Conservation (phyloP, 78 protist species). For the Cavenderia fasciculata region DNA sequence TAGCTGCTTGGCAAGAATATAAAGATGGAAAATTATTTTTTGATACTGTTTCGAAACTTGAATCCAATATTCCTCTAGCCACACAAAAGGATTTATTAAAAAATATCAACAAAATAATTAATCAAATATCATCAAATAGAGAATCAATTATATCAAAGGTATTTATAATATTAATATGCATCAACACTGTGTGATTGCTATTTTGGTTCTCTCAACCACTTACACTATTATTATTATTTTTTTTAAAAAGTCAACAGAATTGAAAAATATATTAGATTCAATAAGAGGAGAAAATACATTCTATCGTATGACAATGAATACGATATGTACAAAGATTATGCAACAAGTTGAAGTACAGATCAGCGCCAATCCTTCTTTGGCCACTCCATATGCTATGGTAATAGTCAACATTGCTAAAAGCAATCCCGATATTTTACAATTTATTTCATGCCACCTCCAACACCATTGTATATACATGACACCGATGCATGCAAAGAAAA, state of each 20-base stretch:
- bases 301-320: not conserved
- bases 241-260: not conserved
- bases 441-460: not conserved
- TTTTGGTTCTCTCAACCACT: not conserved
- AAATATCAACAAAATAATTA: not conserved
- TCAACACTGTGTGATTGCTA: not conserved
- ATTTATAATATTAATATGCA: conserved; percentile 4
- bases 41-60: not conserved
- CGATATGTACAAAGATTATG: not conserved
- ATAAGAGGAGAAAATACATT: not conserved
- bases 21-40: not conserved
- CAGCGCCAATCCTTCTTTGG: not conserved
- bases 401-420: not conserved
- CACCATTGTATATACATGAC: conserved; percentile 2
- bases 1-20: not conserved
- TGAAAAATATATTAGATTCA: not conserved
- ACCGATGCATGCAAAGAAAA: not conserved
- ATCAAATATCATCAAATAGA: not conserved
- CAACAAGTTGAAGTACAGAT: conserved; percentile 38
- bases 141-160: not conserved
- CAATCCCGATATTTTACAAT: not conserved
- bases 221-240: no score
- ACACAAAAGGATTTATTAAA: not conserved
- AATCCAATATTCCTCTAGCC: not conserved
- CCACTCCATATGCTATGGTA: conserved; percentile 2